A percentile compares a stretch with the other conserved stretches of the same genome.
These are phyloP conservation scores for Boletus reticuloceps DNA, from an alignment of 768 basidiomycete genomes.

Conservation along the genomic window DNA sequence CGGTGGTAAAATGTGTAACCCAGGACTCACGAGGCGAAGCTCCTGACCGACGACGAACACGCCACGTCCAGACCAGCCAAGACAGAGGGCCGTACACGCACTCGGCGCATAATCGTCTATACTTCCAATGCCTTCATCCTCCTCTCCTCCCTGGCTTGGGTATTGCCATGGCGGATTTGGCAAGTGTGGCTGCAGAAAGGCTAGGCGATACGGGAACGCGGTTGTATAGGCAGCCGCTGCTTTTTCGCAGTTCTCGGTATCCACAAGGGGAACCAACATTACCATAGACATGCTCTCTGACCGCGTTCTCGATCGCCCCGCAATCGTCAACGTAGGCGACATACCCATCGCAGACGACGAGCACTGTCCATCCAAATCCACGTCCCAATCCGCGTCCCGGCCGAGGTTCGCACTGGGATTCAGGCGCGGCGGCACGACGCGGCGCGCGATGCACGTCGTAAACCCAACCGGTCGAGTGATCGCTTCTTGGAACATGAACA, in stretches of 20 bases:
- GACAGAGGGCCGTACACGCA: conserved; percentile 17
- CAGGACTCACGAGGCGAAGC: conserved; percentile 23
- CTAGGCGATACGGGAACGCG: conserved; percentile 22
- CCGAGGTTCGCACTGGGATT: background rate
- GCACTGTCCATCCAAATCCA: background rate
- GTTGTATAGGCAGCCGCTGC: background rate
- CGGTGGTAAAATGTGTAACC: conserved; percentile 24
- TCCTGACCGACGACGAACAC: conserved; percentile 25
- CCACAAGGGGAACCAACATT: conserved; percentile 25
- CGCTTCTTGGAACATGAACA: conserved; percentile 28
- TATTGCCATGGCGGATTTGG: background rate
- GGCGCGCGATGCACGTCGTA: conserved; percentile 23
- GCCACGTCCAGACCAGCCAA: conserved; percentile 30
- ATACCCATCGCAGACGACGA: background rate
- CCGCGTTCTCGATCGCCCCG: conserved; percentile 16
- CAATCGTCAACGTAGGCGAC: conserved; percentile 24
- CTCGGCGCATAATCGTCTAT: background rate
- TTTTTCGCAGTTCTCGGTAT: background rate
- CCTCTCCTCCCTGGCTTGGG: background rate
- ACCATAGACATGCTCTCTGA: conserved; percentile 15
- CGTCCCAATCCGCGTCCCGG: background rate
- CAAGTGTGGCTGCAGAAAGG: conserved; percentile 7
- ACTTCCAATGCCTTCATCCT: background rate
- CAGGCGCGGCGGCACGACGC: background rate
- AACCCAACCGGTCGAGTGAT: conserved; percentile 24